Evolutionary conservation across 2,329 filamentous ascomycete species (phyloP).

Genomic region (Fusarium papillatum): DNA sequence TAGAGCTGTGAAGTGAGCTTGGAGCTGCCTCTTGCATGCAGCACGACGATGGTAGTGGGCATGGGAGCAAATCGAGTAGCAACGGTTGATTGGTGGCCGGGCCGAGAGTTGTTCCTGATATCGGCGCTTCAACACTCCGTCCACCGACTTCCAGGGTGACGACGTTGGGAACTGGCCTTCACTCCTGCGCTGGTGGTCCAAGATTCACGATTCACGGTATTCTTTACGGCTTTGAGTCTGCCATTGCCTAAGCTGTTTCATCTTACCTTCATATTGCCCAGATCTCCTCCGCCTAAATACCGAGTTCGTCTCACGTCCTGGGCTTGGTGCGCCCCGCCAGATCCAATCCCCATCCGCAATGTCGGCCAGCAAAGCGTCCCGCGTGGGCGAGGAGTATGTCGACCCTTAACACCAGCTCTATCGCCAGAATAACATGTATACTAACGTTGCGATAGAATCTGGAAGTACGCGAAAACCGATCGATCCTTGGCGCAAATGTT

Average conservation of each 20-base stretch:
- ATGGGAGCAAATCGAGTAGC: constrained; percentile 33
- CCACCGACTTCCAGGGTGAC: constrained; percentile 40
- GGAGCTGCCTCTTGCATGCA: constrained; percentile 29
- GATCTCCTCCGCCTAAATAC: neutral
- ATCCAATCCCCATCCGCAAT: constrained; percentile 49
- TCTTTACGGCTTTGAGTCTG: neutral
- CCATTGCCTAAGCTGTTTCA: neutral
- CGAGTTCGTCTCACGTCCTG: neutral
- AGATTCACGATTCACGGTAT: constrained; percentile 10
- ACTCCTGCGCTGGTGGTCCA: constrained; percentile 28
- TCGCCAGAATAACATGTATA: constrained; percentile 7
- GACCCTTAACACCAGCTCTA: neutral
- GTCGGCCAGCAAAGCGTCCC: constrained; percentile 72
- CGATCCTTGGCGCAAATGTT: neutral
- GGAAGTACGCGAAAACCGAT: constrained; percentile 78
- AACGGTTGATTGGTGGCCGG: constrained; percentile 48
- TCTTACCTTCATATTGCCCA: neutral
- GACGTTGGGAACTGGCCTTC: constrained; percentile 33
- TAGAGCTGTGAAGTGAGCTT: constrained; percentile 19
- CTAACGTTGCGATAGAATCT: constrained; percentile 75
- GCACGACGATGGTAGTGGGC: constrained; percentile 26
- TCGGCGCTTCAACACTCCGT: constrained; percentile 41
- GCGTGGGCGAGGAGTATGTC: constrained; percentile 73
- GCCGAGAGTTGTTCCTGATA: constrained; percentile 51
- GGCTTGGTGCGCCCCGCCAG: neutral